Conservation (phyloP, 1,139 yeast species). For the Lodderomyces theae region DNA sequence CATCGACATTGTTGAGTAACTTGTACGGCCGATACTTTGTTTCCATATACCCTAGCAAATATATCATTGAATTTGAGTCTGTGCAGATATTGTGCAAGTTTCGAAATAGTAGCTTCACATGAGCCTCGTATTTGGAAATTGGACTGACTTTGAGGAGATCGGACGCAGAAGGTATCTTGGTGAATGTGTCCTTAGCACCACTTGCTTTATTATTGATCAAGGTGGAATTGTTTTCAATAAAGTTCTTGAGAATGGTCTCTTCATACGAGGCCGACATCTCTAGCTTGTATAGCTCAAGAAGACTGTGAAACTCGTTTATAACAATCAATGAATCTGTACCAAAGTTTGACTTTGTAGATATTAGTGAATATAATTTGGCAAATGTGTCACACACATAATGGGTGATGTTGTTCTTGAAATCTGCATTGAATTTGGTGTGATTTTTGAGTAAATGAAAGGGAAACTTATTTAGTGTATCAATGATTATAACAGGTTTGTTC, state of each 20-base stretch:
- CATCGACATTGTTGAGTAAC: slow-evolving; percentile 3
- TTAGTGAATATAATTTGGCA: slow-evolving; percentile 19
- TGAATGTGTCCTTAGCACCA: slow-evolving; percentile 18
- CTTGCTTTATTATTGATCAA: slow-evolving; percentile 17
- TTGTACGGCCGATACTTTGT: slow-evolving; percentile 22
- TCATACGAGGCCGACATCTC: slow-evolving; percentile 37
- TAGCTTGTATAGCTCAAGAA: slow-evolving; percentile 34
- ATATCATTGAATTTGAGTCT: slow-evolving; percentile 25
- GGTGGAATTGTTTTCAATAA: slow-evolving; percentile 25
- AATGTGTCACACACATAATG: slow-evolving; percentile 25
- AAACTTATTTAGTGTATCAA: slow-evolving; percentile 32
- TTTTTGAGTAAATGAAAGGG: slow-evolving; percentile 24
- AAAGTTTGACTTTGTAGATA: neutral
- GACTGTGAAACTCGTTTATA: slow-evolving; percentile 35
- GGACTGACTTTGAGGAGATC: slow-evolving; percentile 35
- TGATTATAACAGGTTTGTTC: slow-evolving; percentile 20
- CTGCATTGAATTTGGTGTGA: slow-evolving; percentile 19
- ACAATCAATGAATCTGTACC: slow-evolving; percentile 20
- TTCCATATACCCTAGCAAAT: slow-evolving; percentile 33
- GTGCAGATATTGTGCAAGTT: slow-evolving; percentile 25
- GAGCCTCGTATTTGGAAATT: slow-evolving; percentile 29
- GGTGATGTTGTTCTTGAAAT: slow-evolving; percentile 9
- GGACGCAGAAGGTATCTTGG: slow-evolving; percentile 32
- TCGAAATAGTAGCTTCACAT: slow-evolving; percentile 27
- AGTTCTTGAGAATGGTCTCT: slow-evolving; percentile 33